Conservation (phyloP, 108 stramenopile species). For the Aurantiochytrium sp. region DNA sequence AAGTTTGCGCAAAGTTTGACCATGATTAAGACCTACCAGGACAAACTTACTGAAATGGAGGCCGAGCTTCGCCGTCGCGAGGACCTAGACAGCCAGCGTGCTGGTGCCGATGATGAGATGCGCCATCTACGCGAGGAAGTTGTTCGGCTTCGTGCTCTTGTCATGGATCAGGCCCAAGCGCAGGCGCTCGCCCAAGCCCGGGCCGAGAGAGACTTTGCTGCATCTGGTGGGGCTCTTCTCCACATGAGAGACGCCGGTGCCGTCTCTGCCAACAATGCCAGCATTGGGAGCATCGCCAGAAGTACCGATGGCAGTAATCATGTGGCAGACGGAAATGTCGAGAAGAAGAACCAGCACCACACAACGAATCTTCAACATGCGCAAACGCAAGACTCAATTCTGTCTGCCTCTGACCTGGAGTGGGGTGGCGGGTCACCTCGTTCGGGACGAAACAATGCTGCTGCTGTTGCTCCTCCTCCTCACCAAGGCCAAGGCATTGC, state of each 20-base stretch:
- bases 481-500: too few relatives aligned
- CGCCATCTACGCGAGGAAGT: neutral
- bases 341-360: neutral
- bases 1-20: neutral
- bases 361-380: neutral
- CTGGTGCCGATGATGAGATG: neutral
- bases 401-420: neutral
- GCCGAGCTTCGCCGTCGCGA: neutral
- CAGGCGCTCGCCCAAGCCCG: neutral
- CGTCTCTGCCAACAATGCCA: too few relatives aligned
- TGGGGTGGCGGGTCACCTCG: neutral
- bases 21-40: slow-evolving; percentile 7
- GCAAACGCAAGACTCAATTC: neutral
- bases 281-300: neutral
- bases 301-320: neutral
- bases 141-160: neutral
- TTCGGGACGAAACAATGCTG: too few relatives aligned
- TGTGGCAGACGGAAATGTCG: neutral
- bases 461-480: too few relatives aligned
- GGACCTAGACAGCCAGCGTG: neutral
- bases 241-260: too few relatives aligned
- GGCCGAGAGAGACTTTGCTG: neutral
- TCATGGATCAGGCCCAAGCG: neutral
- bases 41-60: neutral
- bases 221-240: too few relatives aligned